Evolutionary conservation across 2,329 filamentous ascomycete species (phyloP).

Genomic region (Tothia fuscella): DNA sequence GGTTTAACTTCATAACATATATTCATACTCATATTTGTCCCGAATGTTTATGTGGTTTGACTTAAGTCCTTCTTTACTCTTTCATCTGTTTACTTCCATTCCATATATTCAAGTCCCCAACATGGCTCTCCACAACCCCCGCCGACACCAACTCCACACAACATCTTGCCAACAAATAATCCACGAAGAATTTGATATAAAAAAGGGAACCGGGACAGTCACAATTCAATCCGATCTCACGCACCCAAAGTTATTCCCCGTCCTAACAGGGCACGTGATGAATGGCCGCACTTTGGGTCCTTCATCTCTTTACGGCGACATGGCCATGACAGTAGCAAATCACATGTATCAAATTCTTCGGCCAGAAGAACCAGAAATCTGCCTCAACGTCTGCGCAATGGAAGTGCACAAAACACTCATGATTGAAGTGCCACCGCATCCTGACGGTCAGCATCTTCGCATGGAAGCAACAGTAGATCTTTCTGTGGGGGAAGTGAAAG

Average conservation of each 20-base stretch:
- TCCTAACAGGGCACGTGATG: conserved; percentile 8
- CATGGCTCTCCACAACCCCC: not conserved
- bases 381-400: conserved; percentile 11
- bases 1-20: too few relatives aligned
- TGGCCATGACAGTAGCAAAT: conserved; percentile 10
- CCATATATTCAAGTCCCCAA: too few relatives aligned
- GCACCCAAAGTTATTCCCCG: conserved; percentile 7
- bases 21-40: too few relatives aligned
- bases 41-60: too few relatives aligned
- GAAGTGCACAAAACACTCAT: conserved; percentile 11
- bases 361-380: not conserved
- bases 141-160: not conserved
- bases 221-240: conserved; percentile 10
- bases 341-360: conserved; percentile 9
- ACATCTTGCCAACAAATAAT: conserved; percentile 5
- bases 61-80: too few relatives aligned
- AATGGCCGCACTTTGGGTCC: conserved; percentile 3
- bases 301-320: conserved; percentile 9
- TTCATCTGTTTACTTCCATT: too few relatives aligned
- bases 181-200: not conserved
- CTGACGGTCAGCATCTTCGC: conserved; percentile 1
- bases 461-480: conserved; percentile 7
- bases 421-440: not conserved
- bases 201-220: conserved; percentile 3
- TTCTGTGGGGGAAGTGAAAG: not conserved